Percentiles rank a stretch among this genome's conserved stretches.
phyloP scores from a whole-genome alignment of 352 stramenopile genomes.

The Pythium myriotylum region DNA sequence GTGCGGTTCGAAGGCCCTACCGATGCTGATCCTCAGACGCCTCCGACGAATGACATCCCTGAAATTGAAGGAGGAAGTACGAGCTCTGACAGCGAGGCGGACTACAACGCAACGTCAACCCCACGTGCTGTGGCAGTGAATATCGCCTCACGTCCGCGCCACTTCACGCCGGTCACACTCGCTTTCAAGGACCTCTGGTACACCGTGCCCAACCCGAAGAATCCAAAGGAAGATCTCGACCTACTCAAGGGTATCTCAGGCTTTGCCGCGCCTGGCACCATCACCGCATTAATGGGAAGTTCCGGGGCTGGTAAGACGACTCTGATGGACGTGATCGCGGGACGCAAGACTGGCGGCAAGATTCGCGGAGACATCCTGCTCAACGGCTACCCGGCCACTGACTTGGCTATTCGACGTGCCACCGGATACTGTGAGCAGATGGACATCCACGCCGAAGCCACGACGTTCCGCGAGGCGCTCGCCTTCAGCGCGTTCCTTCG shows the following conservation, averaged over 20 bases:
- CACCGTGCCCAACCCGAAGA: constrained; percentile 31
- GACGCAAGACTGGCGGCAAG: constrained; percentile 90
- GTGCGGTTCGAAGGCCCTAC: constrained; percentile 18
- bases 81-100: no score
- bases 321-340: constrained; percentile 94
- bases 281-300: constrained; percentile 75
- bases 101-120: not conserved
- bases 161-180: constrained; percentile 36
- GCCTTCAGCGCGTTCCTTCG: constrained; percentile 90
- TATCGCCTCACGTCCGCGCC: not conserved
- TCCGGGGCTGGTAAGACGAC: constrained; percentile 92
- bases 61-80: no score
- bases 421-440: constrained; percentile 68
- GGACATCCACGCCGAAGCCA: constrained; percentile 88
- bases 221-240: constrained; percentile 35
- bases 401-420: constrained; percentile 43
- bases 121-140: no score
- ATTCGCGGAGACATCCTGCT: constrained; percentile 85
- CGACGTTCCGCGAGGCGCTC: constrained; percentile 91
- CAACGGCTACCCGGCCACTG: constrained; percentile 84
- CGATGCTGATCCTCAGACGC: no score
- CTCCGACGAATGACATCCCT: not conserved
- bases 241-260: constrained; percentile 62
- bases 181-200: constrained; percentile 51
- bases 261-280: constrained; percentile 43